Evolutionary conservation across 2,329 filamentous ascomycete species (phyloP).

Genomic region (Ophiostoma fasciatum): DNA sequence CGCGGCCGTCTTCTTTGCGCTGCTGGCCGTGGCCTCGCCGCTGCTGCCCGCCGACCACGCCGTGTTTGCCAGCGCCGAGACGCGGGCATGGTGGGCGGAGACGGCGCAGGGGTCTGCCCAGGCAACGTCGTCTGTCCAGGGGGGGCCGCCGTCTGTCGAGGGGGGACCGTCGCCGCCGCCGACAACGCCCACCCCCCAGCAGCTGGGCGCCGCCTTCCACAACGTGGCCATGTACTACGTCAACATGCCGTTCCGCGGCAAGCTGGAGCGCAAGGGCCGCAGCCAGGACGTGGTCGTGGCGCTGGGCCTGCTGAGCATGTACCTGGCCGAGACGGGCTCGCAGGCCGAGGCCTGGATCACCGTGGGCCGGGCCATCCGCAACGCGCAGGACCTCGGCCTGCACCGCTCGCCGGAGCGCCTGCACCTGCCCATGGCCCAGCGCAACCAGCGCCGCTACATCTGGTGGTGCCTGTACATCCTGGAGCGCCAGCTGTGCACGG

Average conservation of each 20-base stretch:
- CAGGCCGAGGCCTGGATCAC: not conserved
- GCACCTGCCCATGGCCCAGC: not conserved
- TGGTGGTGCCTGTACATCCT: conserved; percentile 1
- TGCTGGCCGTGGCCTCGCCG: not conserved
- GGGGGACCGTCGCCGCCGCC: too few relatives aligned
- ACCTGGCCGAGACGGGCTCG: not conserved
- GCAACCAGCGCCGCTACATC: not conserved
- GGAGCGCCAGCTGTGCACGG: not conserved
- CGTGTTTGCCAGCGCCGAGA: too few relatives aligned
- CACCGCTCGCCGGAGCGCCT: not conserved
- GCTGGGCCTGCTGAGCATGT: not conserved
- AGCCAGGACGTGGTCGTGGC: not conserved
- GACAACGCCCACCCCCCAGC: not conserved
- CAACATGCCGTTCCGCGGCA: not conserved
- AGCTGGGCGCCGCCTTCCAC: not conserved
- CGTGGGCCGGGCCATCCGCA: not conserved
- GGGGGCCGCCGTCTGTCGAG: too few relatives aligned
- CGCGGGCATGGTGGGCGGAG: too few relatives aligned
- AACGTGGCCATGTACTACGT: not conserved
- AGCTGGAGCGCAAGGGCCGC: not conserved
- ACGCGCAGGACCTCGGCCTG: not conserved
- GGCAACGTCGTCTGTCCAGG: too few relatives aligned
- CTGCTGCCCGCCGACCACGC: not conserved
- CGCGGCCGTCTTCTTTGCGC: not conserved
- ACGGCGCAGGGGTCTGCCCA: too few relatives aligned